A percentile compares a stretch with the other conserved stretches of the same genome.
Evolutionary conservation across 805 yeast species (phyloP).

Genomic region (Gaillardinia entomophila): DNA sequence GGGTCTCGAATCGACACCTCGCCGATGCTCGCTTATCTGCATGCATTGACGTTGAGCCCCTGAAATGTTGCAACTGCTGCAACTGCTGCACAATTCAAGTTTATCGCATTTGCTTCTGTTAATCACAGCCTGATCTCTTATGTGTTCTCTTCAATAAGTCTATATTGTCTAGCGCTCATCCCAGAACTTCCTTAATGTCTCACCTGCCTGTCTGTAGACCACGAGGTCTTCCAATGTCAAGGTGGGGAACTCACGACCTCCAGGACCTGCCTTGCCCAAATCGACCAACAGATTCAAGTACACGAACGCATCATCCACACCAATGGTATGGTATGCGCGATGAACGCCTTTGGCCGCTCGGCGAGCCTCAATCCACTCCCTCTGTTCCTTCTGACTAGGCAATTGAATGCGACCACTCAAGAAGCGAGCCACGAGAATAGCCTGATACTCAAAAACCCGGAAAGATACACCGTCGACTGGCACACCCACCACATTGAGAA

Average conservation of each 20-base stretch:
- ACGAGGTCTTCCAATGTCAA: slow-evolving; percentile 11
- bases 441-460: slow-evolving; percentile 58
- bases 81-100: too few species aligned
- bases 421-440: slow-evolving; percentile 56
- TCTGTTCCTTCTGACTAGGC: slow-evolving; percentile 47
- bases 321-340: slow-evolving; percentile 41
- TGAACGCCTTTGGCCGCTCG: slow-evolving; percentile 35
- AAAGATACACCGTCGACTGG: slow-evolving; percentile 61
- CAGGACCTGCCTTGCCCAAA: slow-evolving; percentile 15
- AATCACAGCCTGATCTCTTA: too few species aligned
- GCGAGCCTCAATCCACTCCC: slow-evolving; percentile 32
- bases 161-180: slow-evolving; percentile 9
- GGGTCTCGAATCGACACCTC: too few species aligned
- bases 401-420: slow-evolving; percentile 49
- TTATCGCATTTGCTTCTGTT: too few species aligned
- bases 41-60: too few species aligned
- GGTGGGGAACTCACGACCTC: slow-evolving; percentile 18
- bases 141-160: background rate
- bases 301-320: slow-evolving; percentile 20
- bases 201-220: slow-evolving; percentile 9
- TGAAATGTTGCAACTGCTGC: too few species aligned
- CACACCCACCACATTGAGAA: slow-evolving; percentile 57
- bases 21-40: too few species aligned
- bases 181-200: slow-evolving; percentile 14
- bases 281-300: slow-evolving; percentile 16